phyloP scores from a whole-genome alignment of 192 early-diverging fungal species.

The Rhizophlyctis rosea region DNA sequence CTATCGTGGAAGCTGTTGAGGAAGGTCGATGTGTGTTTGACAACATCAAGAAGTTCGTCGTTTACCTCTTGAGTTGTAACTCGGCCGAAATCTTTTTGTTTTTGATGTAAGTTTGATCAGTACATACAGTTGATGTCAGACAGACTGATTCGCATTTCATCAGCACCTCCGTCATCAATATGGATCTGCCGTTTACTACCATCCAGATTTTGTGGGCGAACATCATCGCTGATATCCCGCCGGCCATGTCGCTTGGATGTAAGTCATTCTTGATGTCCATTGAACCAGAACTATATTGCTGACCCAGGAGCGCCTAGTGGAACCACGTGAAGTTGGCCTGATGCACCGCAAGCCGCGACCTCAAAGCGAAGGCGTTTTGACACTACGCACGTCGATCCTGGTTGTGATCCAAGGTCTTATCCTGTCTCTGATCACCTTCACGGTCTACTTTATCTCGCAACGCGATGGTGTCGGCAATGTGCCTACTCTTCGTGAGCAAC shows the following conservation, averaged over 20 bases:
- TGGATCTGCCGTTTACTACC: slow-evolving; percentile 83
- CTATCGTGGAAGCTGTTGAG: slow-evolving; percentile 88
- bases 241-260: slow-evolving; percentile 85
- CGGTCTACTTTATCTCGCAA: slow-evolving; percentile 29
- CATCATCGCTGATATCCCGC: slow-evolving; percentile 96
- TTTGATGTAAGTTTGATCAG: slow-evolving; percentile 56
- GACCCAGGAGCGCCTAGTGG: slow-evolving; percentile 43
- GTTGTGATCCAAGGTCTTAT: slow-evolving; percentile 77
- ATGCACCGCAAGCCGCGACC: slow-evolving; percentile 82
- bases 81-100: slow-evolving; percentile 91
- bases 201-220: slow-evolving; percentile 97
- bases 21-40: slow-evolving; percentile 95
- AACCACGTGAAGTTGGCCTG: slow-evolving; percentile 79
- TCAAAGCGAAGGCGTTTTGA: slow-evolving; percentile 72
- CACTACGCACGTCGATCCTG: slow-evolving; percentile 52
- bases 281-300: not conserved
- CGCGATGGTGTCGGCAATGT: slow-evolving; percentile 22
- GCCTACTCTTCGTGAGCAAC: slow-evolving; percentile 36
- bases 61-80: slow-evolving; percentile 92
- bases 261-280: slow-evolving; percentile 8
- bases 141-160: not conserved
- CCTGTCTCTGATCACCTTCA: slow-evolving; percentile 54
- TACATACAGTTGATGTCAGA: not conserved
- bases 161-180: slow-evolving; percentile 61
- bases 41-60: slow-evolving; percentile 97